Conservation (phyloP, 148 eudicot genomes). For the Nepenthes gracilis region DNA sequence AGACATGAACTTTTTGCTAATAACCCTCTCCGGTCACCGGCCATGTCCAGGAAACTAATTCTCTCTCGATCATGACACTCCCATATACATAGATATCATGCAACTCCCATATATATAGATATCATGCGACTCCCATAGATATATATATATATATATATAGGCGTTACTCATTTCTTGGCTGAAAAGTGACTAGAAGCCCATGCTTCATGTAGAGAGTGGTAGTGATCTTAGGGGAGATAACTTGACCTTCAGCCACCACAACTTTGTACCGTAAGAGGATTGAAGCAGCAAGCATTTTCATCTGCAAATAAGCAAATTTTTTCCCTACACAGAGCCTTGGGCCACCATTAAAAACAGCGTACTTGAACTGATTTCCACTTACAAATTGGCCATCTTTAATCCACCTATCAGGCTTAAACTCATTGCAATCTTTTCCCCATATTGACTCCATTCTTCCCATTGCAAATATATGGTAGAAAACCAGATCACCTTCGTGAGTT, state of each 20-base stretch:
- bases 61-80: too few species aligned
- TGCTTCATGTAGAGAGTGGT: constrained; percentile 33
- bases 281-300: constrained; percentile 28
- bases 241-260: constrained; percentile 21
- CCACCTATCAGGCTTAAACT: constrained; percentile 33
- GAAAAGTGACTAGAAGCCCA: constrained; percentile 21
- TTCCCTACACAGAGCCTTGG: constrained; percentile 29
- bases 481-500: constrained; percentile 23
- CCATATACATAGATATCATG: too few species aligned
- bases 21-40: too few species aligned
- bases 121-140: too few species aligned
- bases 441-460: constrained; percentile 29
- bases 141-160: too few species aligned
- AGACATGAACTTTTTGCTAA: too few species aligned
- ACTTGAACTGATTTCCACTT: constrained; percentile 32
- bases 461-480: constrained; percentile 31
- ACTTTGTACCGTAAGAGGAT: constrained; percentile 21
- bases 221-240: constrained; percentile 15
- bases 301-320: constrained; percentile 32
- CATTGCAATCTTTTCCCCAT: constrained; percentile 26
- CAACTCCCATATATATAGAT: too few species aligned
- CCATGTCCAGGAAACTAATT: too few species aligned
- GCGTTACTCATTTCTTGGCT: constrained; percentile 8
- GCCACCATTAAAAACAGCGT: constrained; percentile 23
- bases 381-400: constrained; percentile 20